These are phyloP conservation scores for Aspergillus japonicus DNA, from an alignment of 2,329 filamentous ascomycete genomes.

Conservation along the genomic window DNA sequence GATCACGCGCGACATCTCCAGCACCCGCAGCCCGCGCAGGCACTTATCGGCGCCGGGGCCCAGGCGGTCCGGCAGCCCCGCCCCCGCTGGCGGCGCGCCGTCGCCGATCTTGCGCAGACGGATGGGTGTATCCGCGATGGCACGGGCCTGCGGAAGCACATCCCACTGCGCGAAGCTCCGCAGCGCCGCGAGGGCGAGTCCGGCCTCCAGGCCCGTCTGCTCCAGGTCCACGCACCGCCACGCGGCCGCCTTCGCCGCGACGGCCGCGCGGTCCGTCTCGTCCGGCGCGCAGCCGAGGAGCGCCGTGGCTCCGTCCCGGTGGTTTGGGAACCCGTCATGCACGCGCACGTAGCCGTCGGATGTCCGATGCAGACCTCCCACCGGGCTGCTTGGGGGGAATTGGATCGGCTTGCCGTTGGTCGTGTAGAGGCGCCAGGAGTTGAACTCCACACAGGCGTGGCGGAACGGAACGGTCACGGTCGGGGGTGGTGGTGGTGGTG, in stretches of 20 bases:
- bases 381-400: slow-evolving; percentile 39
- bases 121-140: slow-evolving; percentile 50
- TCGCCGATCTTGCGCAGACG: slow-evolving; percentile 37
- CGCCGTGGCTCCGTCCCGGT: slow-evolving; percentile 45
- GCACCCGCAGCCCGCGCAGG: slow-evolving; percentile 42
- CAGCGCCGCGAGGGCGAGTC: slow-evolving; percentile 51
- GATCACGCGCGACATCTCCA: slow-evolving; percentile 42
- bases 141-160: slow-evolving; percentile 46
- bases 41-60: slow-evolving; percentile 28
- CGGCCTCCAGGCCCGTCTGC: slow-evolving; percentile 39
- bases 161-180: slow-evolving; percentile 56
- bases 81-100: background rate
- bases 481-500: slow-evolving; percentile 26
- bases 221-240: slow-evolving; percentile 54
- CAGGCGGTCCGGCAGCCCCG: slow-evolving; percentile 13
- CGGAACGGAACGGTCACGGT: slow-evolving; percentile 45
- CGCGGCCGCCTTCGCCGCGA: slow-evolving; percentile 37
- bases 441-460: slow-evolving; percentile 55
- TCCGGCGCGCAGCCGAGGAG: slow-evolving; percentile 43
- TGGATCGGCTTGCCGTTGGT: slow-evolving; percentile 40
- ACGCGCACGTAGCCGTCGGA: slow-evolving; percentile 55
- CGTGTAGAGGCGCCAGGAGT: slow-evolving; percentile 52
- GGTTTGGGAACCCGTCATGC: slow-evolving; percentile 56
- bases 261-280: slow-evolving; percentile 38
- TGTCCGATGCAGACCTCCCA: slow-evolving; percentile 55